Percentiles rank a stretch among this genome's conserved stretches.
These are phyloP conservation scores for Centaurea solstitialis DNA, from an alignment of 129 eudicot species.

Conservation along the genomic window DNA sequence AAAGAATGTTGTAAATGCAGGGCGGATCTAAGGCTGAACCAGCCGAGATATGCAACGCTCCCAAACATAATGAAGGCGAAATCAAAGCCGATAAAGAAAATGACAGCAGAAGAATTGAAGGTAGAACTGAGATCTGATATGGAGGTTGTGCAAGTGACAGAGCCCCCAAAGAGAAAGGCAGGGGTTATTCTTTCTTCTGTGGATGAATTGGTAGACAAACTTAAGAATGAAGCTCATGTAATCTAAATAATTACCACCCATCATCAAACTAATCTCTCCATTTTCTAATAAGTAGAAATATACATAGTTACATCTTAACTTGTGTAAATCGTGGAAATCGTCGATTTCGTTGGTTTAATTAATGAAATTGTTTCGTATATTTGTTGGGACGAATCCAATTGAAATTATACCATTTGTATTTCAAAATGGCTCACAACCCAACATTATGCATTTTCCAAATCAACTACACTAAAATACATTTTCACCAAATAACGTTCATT, in stretches of 20 bases:
- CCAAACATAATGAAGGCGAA: slow-evolving; percentile 98
- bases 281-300: neutral
- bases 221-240: slow-evolving; percentile 87
- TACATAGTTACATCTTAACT: neutral
- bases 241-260: slow-evolving; percentile 28
- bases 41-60: slow-evolving; percentile 93
- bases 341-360: no score
- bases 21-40: slow-evolving; percentile 89
- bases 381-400: no score
- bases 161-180: slow-evolving; percentile 90
- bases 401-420: no score
- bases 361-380: no score
- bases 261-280: neutral
- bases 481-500: no score
- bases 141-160: slow-evolving; percentile 75
- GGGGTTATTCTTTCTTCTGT: slow-evolving; percentile 88
- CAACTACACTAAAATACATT: no score
- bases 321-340: no score
- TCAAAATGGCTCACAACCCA: no score
- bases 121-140: slow-evolving; percentile 75
- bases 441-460: no score
- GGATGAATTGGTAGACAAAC: slow-evolving; percentile 81
- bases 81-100: slow-evolving; percentile 77
- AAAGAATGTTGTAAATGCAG: slow-evolving; percentile 33
- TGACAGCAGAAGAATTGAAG: slow-evolving; percentile 64